Percentiles rank a stretch among this genome's conserved stretches.
Conservation (phyloP, 345 rosid species). For the Murraya koenigii region DNA sequence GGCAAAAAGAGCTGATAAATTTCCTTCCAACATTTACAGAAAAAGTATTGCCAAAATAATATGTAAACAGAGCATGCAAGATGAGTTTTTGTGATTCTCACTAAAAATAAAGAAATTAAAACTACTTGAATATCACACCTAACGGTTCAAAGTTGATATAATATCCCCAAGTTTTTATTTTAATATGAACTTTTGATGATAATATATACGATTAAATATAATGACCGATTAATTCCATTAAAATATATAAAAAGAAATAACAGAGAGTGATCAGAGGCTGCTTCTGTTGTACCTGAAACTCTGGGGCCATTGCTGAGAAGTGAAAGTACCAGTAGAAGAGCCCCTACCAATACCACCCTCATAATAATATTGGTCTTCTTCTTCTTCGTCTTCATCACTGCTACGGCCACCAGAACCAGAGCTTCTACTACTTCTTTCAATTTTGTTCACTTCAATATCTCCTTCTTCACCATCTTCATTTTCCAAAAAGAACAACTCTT, state of each 20-base stretch:
- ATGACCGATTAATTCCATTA: too few species aligned
- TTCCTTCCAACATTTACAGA: background rate
- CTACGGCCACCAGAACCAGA: conserved; percentile 4
- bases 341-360: conserved; percentile 10
- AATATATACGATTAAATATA: too few species aligned
- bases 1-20: background rate
- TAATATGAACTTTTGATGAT: too few species aligned
- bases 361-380: conserved; percentile 9
- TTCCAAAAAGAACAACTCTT: conserved; percentile 40
- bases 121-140: background rate
- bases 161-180: too few species aligned
- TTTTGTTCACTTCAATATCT: conserved; percentile 35
- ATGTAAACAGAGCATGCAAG: background rate
- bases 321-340: conserved; percentile 19
- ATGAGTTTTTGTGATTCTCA: background rate
- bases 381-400: conserved; percentile 30
- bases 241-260: too few species aligned
- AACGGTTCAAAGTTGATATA: background rate
- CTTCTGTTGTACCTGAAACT: conserved; percentile 57
- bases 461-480: conserved; percentile 30
- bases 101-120: background rate
- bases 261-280: background rate
- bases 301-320: conserved; percentile 76
- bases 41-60: background rate
- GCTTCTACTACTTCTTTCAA: conserved; percentile 25